Evolutionary conservation across 208 protist species (phyloP).

Genomic region (Naegleria fowleri): DNA sequence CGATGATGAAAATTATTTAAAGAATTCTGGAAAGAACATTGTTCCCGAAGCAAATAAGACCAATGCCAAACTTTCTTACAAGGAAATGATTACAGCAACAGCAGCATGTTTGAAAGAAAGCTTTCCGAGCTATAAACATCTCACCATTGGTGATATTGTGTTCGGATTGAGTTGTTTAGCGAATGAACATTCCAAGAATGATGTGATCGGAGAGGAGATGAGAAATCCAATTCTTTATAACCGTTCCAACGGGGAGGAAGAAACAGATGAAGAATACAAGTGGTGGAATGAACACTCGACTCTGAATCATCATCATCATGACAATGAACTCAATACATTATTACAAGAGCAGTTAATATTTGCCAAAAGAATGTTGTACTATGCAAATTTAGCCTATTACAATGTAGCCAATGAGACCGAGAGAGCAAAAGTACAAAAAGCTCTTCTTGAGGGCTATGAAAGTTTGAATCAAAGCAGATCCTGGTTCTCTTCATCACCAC

Average conservation of each 20-base stretch:
- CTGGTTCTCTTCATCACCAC: neutral
- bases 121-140: neutral
- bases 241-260: neutral
- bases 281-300: neutral
- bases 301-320: neutral
- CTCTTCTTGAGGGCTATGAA: neutral
- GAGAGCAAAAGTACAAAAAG: neutral
- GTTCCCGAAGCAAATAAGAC: too few species aligned
- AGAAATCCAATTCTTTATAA: neutral
- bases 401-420: neutral
- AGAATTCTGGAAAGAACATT: too few species aligned
- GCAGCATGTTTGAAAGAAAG: neutral
- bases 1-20: too few species aligned
- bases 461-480: neutral
- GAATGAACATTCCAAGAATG: neutral
- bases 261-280: neutral
- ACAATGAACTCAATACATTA: too few species aligned
- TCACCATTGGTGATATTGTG: slow-evolving; percentile 10
- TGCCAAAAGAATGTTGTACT: neutral
- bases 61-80: neutral
- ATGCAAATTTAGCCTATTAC: neutral
- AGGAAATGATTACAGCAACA: neutral
- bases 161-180: neutral
- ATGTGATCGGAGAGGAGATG: neutral
- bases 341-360: neutral